These are phyloP conservation scores for Chenopodium berlandieri DNA, from an alignment of 148 eudicot species.

Conservation along the genomic window DNA sequence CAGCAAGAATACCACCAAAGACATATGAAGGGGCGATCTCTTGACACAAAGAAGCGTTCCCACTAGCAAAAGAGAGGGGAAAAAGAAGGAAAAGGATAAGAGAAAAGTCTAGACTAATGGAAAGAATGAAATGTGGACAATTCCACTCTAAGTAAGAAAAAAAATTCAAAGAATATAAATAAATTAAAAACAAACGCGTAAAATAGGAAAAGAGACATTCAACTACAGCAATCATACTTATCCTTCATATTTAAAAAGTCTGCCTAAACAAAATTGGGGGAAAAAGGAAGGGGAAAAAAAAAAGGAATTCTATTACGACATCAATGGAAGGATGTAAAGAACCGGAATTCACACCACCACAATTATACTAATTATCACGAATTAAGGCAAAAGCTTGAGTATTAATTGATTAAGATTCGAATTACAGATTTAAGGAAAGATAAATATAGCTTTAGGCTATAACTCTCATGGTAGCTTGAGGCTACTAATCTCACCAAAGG, in stretches of 20 bases:
- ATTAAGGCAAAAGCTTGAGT: too few species aligned
- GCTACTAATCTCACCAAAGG: too few species aligned
- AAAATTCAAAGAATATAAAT: not conserved
- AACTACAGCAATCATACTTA: not conserved
- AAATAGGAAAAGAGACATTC: not conserved
- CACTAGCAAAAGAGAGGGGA: conserved; percentile 44
- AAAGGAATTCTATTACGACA: not conserved
- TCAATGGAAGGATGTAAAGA: not conserved
- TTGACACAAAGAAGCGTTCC: conserved; percentile 63
- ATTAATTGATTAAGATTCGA: too few species aligned
- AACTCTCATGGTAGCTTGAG: too few species aligned
- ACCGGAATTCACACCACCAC: too few species aligned
- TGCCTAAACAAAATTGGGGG: too few species aligned
- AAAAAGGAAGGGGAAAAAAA: too few species aligned
- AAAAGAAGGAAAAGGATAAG: conserved; percentile 7
- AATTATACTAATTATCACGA: too few species aligned
- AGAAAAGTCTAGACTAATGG: not conserved
- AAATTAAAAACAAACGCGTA: not conserved
- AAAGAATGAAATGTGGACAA: not conserved
- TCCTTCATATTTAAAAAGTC: not conserved
- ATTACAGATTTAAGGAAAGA: too few species aligned
- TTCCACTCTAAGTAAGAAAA: not conserved
- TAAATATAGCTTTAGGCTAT: too few species aligned
- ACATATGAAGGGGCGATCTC: conserved; percentile 55
- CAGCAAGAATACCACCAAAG: conserved; percentile 95